These are phyloP conservation scores for Fusarium beomiforme DNA, from an alignment of 2,329 filamentous ascomycete genomes.

Conservation along the genomic window DNA sequence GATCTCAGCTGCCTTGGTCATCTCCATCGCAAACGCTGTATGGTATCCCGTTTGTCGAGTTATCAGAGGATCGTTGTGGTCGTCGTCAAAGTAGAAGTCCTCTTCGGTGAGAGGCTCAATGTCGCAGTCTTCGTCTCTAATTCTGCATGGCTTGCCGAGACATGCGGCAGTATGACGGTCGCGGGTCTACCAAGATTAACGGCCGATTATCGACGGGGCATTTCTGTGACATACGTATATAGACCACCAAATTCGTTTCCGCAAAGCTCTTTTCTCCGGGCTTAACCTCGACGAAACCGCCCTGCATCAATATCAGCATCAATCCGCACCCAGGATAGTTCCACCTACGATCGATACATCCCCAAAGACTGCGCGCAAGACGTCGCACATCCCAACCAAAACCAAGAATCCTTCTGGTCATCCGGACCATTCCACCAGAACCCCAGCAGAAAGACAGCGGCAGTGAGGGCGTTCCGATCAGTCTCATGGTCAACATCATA, in stretches of 20 bases:
- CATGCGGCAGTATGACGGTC: constrained; percentile 33
- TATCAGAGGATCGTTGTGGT: not conserved
- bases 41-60: constrained; percentile 13
- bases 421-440: constrained; percentile 36
- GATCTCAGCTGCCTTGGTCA: constrained; percentile 7
- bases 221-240: constrained; percentile 13
- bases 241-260: constrained; percentile 37
- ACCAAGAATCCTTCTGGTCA: constrained; percentile 38
- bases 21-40: constrained; percentile 24
- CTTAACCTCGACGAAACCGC: not conserved
- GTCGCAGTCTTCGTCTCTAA: constrained; percentile 36
- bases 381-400: constrained; percentile 30
- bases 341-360: constrained; percentile 28
- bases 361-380: constrained; percentile 31
- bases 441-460: constrained; percentile 16
- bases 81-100: constrained; percentile 25
- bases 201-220: rapidly evolving
- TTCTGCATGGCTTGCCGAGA: constrained; percentile 26
- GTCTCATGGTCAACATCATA: constrained; percentile 32
- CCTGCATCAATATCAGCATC: not conserved
- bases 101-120: constrained; percentile 11
- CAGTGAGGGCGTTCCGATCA: constrained; percentile 1
- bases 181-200: not conserved
- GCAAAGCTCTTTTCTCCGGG: not conserved
- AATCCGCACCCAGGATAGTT: rapidly evolving